Conservation (phyloP, 257 asterid species). For the Orobanche coerulescens region DNA sequence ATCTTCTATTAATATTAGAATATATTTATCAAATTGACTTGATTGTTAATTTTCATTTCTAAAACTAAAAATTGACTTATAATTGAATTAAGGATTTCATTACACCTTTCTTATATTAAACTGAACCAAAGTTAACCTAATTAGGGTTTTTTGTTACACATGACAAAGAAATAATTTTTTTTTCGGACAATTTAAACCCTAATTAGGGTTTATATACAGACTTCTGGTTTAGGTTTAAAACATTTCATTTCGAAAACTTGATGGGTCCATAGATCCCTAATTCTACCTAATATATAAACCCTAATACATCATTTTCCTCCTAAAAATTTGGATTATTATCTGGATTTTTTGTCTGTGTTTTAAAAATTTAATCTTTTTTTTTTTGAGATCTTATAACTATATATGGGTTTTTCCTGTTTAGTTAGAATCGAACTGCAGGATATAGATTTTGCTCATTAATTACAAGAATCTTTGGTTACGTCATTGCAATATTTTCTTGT, state of each 20-base stretch:
- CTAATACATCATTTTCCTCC: not conserved
- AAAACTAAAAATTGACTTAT: not conserved
- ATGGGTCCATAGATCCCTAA: not conserved
- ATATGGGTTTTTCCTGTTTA: conserved; percentile 21
- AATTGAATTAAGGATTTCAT: not conserved
- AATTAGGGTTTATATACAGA: not conserved
- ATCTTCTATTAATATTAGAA: too few relatives aligned
- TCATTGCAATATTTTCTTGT: conserved; percentile 42
- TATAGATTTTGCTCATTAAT: conserved; percentile 29
- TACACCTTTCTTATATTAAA: not conserved
- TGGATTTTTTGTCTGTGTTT: not conserved
- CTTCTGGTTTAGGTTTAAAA: not conserved
- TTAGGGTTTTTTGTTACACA: conserved; percentile 28
- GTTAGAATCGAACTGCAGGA: conserved; percentile 24
- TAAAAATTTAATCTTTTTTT: not conserved
- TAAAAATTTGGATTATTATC: not conserved
- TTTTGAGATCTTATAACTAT: not conserved
- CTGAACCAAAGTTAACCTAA: conserved; percentile 28
- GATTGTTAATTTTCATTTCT: too few relatives aligned
- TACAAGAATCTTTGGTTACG: conserved; percentile 52
- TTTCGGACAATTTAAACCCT: not conserved
- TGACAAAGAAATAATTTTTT: not conserved
- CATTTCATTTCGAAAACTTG: not conserved
- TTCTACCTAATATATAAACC: not conserved
- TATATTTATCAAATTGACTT: too few relatives aligned